Conservation (phyloP, 1,284 basidiomycete genomes). For the Ganoderma sp. region DNA sequence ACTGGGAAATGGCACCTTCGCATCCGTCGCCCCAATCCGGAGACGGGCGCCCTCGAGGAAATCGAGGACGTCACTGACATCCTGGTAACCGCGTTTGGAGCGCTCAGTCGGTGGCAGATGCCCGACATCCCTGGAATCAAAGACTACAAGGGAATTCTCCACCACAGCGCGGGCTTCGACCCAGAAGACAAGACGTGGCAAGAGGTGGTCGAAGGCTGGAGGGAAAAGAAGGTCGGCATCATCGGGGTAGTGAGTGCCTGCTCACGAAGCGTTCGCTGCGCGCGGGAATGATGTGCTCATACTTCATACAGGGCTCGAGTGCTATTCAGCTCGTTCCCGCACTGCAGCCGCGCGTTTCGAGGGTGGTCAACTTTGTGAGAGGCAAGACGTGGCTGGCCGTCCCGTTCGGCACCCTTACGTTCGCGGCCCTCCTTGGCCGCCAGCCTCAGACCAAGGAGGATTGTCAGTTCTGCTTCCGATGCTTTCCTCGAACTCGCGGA, state of each 20-base stretch:
- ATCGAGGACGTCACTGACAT: slow-evolving; percentile 59
- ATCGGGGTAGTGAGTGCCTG: slow-evolving; percentile 60
- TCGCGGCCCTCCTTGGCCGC: slow-evolving; percentile 47
- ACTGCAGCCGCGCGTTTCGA: slow-evolving; percentile 57
- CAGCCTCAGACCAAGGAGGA: slow-evolving; percentile 45
- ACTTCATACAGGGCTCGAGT: slow-evolving; percentile 57
- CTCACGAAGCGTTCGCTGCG: not conserved
- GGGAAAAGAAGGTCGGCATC: slow-evolving; percentile 61
- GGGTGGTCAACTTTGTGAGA: slow-evolving; percentile 62
- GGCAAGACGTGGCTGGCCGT: slow-evolving; percentile 67
- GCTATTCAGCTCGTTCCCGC: slow-evolving; percentile 68
- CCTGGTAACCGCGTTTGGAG: slow-evolving; percentile 57
- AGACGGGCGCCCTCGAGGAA: slow-evolving; percentile 46
- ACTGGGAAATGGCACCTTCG: slow-evolving; percentile 60
- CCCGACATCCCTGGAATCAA: slow-evolving; percentile 61
- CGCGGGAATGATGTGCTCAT: not conserved
- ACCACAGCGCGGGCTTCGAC: slow-evolving; percentile 66
- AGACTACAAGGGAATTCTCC: slow-evolving; percentile 54
- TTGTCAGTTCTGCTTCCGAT: slow-evolving; percentile 43
- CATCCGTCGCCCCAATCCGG: slow-evolving; percentile 41
- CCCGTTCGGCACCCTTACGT: slow-evolving; percentile 50
- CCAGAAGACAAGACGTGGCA: slow-evolving; percentile 51
- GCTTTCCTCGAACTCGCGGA: not conserved
- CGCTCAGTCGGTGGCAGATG: slow-evolving; percentile 61
- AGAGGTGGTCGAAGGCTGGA: slow-evolving; percentile 55